A percentile compares a stretch with the other conserved stretches of the same genome.
Conservation (phyloP, 768 basidiomycete genomes). For the Boletales sp. region DNA sequence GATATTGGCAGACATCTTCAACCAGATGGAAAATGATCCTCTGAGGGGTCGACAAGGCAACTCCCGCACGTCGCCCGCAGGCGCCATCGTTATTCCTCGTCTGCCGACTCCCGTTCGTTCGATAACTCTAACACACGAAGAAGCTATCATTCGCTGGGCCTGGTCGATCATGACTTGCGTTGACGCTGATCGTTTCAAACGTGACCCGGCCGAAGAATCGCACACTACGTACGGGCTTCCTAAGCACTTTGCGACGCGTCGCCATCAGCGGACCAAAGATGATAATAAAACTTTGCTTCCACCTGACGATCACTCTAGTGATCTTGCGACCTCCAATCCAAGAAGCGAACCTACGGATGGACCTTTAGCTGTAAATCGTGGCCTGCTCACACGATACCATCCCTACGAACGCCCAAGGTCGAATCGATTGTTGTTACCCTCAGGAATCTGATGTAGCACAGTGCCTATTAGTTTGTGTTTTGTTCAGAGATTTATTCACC, state of each 20-base stretch:
- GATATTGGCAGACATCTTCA: slow-evolving; percentile 19
- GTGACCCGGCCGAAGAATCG: slow-evolving; percentile 3
- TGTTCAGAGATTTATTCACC: neutral
- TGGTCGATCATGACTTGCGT: slow-evolving; percentile 18
- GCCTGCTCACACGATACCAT: slow-evolving; percentile 4
- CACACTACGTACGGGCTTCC: neutral
- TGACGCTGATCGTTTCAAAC: too few species aligned
- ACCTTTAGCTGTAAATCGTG: slow-evolving; percentile 9
- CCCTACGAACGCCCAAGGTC: slow-evolving; percentile 18
- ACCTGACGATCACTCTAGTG: slow-evolving; percentile 13
- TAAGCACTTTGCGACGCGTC: neutral
- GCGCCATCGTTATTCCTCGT: slow-evolving; percentile 22
- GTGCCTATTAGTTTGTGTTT: too few species aligned
- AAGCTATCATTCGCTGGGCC: slow-evolving; percentile 16
- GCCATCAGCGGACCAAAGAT: slow-evolving; percentile 6
- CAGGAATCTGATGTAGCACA: slow-evolving; percentile 4
- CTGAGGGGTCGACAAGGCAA: neutral
- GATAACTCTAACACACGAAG: slow-evolving; percentile 15
- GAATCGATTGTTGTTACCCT: slow-evolving; percentile 16
- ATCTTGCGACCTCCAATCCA: neutral
- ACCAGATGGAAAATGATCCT: slow-evolving; percentile 6
- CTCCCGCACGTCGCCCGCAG: slow-evolving; percentile 7
- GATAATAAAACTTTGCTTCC: slow-evolving; percentile 9
- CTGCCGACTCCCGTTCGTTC: slow-evolving; percentile 22
- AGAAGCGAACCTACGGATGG: slow-evolving; percentile 9